A percentile compares a stretch with the other conserved stretches of the same genome.
Conservation (phyloP, 805 yeast species). For the Priceomyces melissophilus region DNA sequence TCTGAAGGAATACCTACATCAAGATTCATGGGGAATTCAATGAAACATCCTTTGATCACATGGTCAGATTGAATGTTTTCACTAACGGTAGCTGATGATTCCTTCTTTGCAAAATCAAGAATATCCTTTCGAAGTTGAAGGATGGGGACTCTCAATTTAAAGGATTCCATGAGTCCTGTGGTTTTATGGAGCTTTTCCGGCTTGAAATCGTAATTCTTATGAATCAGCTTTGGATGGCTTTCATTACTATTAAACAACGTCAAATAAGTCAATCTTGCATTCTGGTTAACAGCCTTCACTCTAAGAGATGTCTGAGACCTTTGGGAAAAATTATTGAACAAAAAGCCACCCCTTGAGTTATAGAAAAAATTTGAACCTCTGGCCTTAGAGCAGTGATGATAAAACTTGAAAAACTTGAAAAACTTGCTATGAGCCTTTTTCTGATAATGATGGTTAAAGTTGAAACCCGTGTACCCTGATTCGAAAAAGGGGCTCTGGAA, state of each 20-base stretch:
- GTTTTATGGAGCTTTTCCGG: neutral
- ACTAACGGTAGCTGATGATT: slow-evolving; percentile 15
- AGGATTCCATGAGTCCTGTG: slow-evolving; percentile 4
- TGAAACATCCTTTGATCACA: slow-evolving; percentile 24
- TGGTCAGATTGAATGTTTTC: slow-evolving; percentile 13
- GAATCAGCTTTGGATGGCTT: slow-evolving; percentile 3
- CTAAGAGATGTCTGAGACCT: slow-evolving; percentile 17
- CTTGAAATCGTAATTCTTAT: neutral
- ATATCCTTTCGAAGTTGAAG: slow-evolving; percentile 19
- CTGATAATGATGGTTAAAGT: slow-evolving; percentile 1
- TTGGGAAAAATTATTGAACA: slow-evolving; percentile 22
- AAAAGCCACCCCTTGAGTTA: slow-evolving; percentile 12
- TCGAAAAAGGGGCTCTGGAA: slow-evolving; percentile 1
- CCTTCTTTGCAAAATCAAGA: slow-evolving; percentile 16
- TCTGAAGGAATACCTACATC: slow-evolving; percentile 27
- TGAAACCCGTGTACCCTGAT: neutral
- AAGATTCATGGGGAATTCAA: slow-evolving; percentile 29
- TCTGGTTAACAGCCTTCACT: slow-evolving; percentile 16
- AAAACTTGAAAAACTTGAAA: slow-evolving; percentile 4
- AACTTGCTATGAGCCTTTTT: neutral
- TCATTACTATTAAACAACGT: slow-evolving; percentile 12
- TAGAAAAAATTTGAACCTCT: slow-evolving; percentile 2
- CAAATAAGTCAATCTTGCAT: slow-evolving; percentile 17
- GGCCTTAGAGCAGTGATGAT: slow-evolving; percentile 1
- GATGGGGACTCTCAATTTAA: slow-evolving; percentile 28